Evolutionary conservation across 2,329 filamentous ascomycete species (phyloP).

Genomic region (Raffaelea albimanens): DNA sequence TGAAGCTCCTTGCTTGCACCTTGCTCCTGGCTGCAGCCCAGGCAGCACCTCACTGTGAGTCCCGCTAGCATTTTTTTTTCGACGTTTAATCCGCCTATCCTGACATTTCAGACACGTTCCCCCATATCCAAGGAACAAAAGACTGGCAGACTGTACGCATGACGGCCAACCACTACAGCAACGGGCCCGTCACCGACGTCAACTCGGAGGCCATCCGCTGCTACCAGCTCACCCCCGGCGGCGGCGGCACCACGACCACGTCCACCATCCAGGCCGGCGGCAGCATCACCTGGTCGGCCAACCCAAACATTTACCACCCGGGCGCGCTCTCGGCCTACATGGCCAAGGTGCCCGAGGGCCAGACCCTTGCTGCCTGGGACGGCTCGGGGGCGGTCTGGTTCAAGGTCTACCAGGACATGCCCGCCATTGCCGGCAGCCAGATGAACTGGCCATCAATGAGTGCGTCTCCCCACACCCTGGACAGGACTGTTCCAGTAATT

Average conservation of each 20-base stretch:
- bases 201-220: slow-evolving; percentile 17
- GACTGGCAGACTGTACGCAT: slow-evolving; percentile 6
- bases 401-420: slow-evolving; percentile 24
- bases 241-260: slow-evolving; percentile 17
- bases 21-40: slow-evolving; percentile 1
- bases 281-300: slow-evolving; percentile 26
- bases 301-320: slow-evolving; percentile 25
- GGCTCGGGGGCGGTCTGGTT: slow-evolving; percentile 25
- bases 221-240: slow-evolving; percentile 16
- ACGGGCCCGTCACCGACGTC: slow-evolving; percentile 12
- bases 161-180: slow-evolving; percentile 9
- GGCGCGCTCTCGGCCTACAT: slow-evolving; percentile 26
- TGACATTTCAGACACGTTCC: slow-evolving; percentile 1
- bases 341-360: slow-evolving; percentile 24
- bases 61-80: not conserved
- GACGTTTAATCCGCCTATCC: too few species aligned
- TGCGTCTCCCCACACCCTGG: too few species aligned
- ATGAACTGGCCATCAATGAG: slow-evolving; percentile 8
- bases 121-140: slow-evolving; percentile 2
- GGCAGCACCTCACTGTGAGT: slow-evolving; percentile 6
- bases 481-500: too few species aligned
- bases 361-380: slow-evolving; percentile 21
- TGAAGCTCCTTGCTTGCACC: not conserved
- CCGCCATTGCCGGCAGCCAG: slow-evolving; percentile 8
- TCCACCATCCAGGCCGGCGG: slow-evolving; percentile 26